Conservation (phyloP, 805 yeast species). For the Nakazawaea sp. region DNA sequence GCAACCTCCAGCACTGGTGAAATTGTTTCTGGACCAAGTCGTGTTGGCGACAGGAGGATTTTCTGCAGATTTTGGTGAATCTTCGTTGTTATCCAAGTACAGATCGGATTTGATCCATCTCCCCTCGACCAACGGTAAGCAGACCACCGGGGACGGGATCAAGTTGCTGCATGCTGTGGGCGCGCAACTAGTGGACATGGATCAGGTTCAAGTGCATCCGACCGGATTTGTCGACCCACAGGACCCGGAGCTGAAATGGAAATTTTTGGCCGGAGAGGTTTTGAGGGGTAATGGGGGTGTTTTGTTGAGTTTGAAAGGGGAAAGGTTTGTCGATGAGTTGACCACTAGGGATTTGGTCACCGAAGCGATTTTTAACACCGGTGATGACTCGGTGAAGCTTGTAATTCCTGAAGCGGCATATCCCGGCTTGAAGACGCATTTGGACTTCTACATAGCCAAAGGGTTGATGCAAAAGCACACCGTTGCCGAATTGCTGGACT, state of each 20-base stretch:
- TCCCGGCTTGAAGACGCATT: conserved; percentile 36
- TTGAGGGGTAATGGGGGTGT: conserved; percentile 56
- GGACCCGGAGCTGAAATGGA: conserved; percentile 35
- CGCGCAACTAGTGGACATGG: conserved; percentile 49
- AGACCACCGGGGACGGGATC: conserved; percentile 57
- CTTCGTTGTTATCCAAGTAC: conserved; percentile 29
- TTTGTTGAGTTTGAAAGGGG: conserved; percentile 35
- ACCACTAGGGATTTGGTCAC: conserved; percentile 48
- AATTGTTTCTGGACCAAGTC: conserved; percentile 25
- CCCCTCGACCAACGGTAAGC: conserved; percentile 52
- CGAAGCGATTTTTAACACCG: conserved; percentile 26
- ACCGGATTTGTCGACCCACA: conserved; percentile 48
- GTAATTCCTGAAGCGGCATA: conserved; percentile 38
- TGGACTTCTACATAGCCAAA: conserved; percentile 42
- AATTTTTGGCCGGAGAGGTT: conserved; percentile 55
- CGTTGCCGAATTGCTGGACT: conserved; percentile 22
- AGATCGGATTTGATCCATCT: conserved; percentile 38
- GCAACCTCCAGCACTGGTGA: conserved; percentile 10
- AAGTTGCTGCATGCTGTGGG: conserved; percentile 37
- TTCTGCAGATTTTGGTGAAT: conserved; percentile 33
- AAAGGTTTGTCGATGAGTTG: conserved; percentile 49
- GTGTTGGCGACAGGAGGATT: conserved; percentile 58
- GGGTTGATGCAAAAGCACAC: conserved; percentile 25
- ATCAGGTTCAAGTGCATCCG: conserved; percentile 55
- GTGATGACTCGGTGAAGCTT: conserved; percentile 25